Percentiles rank a stretch among this genome's conserved stretches.
Conservation (phyloP, 495 filamentous ascomycete species). For the Penicillium salamii region DNA sequence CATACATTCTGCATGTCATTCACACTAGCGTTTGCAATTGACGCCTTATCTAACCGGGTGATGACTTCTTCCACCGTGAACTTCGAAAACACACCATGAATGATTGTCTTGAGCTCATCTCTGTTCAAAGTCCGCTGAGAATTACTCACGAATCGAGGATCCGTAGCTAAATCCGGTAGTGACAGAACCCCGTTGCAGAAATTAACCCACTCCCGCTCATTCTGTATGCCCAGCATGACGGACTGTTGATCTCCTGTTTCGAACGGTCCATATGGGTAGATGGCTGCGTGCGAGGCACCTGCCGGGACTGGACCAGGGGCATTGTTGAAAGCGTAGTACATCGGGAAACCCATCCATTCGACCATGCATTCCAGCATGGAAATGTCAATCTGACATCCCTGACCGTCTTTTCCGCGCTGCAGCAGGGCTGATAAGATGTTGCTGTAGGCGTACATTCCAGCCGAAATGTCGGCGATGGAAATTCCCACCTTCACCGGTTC, state of each 20-base stretch:
- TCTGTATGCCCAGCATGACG: constrained; percentile 55
- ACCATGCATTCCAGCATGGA: constrained; percentile 55
- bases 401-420: constrained; percentile 41
- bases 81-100: constrained; percentile 25
- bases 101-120: constrained; percentile 29
- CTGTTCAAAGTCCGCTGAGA: constrained; percentile 32
- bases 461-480: constrained; percentile 51
- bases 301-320: constrained; percentile 36
- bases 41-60: constrained; percentile 26
- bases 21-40: constrained; percentile 49
- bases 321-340: constrained; percentile 49
- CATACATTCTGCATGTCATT: constrained; percentile 51
- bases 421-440: constrained; percentile 49
- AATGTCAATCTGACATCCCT: constrained; percentile 47
- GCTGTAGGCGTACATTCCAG: constrained; percentile 50
- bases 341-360: constrained; percentile 54
- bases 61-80: constrained; percentile 30
- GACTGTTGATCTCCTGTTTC: constrained; percentile 43
- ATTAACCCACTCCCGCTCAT: constrained; percentile 50
- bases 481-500: constrained; percentile 51
- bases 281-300: constrained; percentile 48
- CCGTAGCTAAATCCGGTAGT: constrained; percentile 26
- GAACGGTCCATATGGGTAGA: constrained; percentile 54
- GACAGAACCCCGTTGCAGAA: constrained; percentile 42
- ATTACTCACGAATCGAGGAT: constrained; percentile 38